Conservation (phyloP, 371 early-diverging fungal species). For the Lichtheimia ramosa region DNA sequence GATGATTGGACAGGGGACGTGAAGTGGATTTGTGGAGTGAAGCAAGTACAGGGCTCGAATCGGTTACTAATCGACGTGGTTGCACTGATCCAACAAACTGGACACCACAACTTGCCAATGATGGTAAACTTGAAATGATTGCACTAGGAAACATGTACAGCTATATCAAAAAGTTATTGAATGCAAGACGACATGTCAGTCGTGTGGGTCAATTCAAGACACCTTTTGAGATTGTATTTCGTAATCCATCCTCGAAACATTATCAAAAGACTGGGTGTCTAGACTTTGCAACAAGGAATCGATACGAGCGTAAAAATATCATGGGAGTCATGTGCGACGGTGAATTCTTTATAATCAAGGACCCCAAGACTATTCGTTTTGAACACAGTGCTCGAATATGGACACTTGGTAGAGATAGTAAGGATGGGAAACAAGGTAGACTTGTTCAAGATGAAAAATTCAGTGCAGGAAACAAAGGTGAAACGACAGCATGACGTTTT, state of each 20-base stretch:
- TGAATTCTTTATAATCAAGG: slow-evolving; percentile 1
- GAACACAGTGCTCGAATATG: slow-evolving; percentile 1
- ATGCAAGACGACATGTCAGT: slow-evolving; percentile 32
- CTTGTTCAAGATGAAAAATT: slow-evolving; percentile 7
- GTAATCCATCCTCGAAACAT: background rate
- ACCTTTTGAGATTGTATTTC: slow-evolving; percentile 7
- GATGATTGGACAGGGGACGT: slow-evolving; percentile 39
- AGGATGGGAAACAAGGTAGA: background rate
- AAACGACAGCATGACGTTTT: background rate
- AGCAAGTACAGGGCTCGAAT: slow-evolving; percentile 27
- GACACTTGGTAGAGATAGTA: slow-evolving; percentile 6
- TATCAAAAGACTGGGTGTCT: background rate
- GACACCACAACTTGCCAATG: slow-evolving; percentile 38
- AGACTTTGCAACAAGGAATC: slow-evolving; percentile 12
- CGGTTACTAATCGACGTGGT: slow-evolving; percentile 22
- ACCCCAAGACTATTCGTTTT: slow-evolving; percentile 1
- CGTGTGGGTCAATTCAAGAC: slow-evolving; percentile 37
- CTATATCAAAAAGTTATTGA: slow-evolving; percentile 38
- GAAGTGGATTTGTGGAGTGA: slow-evolving; percentile 48
- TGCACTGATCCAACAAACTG: slow-evolving; percentile 29
- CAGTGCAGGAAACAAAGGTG: background rate
- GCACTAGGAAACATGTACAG: slow-evolving; percentile 30
- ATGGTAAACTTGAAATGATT: slow-evolving; percentile 36
- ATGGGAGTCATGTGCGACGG: slow-evolving; percentile 27
- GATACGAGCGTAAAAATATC: slow-evolving; percentile 24